These are phyloP conservation scores for Cyclospora cayetanensis DNA, from an alignment of 169 alveolate species.

Conservation along the genomic window DNA sequence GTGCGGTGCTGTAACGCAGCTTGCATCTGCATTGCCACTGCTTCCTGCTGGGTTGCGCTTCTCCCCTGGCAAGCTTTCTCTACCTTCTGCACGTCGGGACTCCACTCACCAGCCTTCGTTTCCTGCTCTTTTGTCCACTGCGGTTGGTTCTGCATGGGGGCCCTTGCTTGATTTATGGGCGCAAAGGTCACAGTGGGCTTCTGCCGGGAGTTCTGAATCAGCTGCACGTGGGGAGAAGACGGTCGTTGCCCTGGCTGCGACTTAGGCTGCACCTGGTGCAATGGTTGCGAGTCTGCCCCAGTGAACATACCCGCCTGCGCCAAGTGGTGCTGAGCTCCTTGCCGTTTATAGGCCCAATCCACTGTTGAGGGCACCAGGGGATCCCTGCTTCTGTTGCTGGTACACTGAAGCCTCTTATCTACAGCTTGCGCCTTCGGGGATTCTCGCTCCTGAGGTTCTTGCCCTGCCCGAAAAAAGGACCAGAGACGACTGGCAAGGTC, in stretches of 20 bases:
- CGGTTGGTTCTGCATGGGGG: too few species aligned
- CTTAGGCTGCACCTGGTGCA: neutral
- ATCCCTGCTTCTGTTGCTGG: neutral
- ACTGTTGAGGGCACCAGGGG: conserved; percentile 2
- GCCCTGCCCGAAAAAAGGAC: conserved; percentile 38
- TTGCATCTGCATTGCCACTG: too few species aligned
- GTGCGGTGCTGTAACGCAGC: neutral
- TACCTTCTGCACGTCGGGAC: too few species aligned
- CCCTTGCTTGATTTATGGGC: too few species aligned
- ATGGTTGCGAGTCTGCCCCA: neutral
- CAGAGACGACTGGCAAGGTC: conserved; percentile 53
- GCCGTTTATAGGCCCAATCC: neutral
- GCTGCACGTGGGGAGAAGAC: too few species aligned
- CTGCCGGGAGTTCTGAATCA: too few species aligned
- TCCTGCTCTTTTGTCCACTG: too few species aligned
- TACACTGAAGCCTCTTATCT: neutral
- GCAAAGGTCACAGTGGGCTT: too few species aligned
- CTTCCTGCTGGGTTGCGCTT: too few species aligned
- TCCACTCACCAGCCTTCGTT: too few species aligned
- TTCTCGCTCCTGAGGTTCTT: neutral
- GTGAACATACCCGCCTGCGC: neutral
- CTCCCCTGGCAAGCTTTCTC: too few species aligned
- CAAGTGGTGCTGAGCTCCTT: neutral
- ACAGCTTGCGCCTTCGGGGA: neutral
- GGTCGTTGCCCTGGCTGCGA: neutral